Evolutionary conservation across 2,329 filamentous ascomycete species (phyloP), one percentile per base, ranked within the genome.

Genomic region (Amylocarpus encephaloides): DNA sequence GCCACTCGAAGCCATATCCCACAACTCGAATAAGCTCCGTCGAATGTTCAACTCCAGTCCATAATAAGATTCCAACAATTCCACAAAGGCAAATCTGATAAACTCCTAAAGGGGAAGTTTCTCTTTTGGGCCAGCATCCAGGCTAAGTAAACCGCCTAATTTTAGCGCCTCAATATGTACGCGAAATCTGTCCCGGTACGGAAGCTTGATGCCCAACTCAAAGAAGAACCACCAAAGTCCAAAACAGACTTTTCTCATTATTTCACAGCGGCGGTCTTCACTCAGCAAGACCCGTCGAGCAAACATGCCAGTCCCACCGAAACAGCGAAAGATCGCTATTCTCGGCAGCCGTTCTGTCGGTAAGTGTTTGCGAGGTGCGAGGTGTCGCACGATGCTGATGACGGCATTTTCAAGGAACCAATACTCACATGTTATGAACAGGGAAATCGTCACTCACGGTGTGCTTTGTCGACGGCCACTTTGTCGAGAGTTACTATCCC

Each of bases 401-500:
- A 36, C 4, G 34, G 34, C 12, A 19, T 16, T 13, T 16, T 40
- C n/a, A 40, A n/a, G 38, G 38, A 19, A 40, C 18, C 11, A 40
- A 15, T 12, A 12, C n/a, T 22, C n/a, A 22, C 38, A 15, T 30
- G 40, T 11, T 30, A 15, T 30, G 10, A 54, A 52, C 63, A 97
- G 93, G 93, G 70, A 98, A 98, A 77, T 96, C 90, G 18, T 97
- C 92, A 48, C 82, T 98, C 59, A 95, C 93, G 11, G 93, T 97
- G 43, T 92, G 92, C 67, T 97, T 93, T 66, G 92, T 96, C 66
- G 93, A 98, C 68, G 90, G 90, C 56, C 91, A 95, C 72, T 98
- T 98, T 67, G 92, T 98, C 66, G 93, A 98, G 70, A 94, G 88
- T 70, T 98, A 98, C 73, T 98, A 98, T 70, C 93, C 93, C 33